Base-by-base conservation (phyloP, 495 filamentous ascomycete species). In the Hyaloscypha finlandica region DNA sequence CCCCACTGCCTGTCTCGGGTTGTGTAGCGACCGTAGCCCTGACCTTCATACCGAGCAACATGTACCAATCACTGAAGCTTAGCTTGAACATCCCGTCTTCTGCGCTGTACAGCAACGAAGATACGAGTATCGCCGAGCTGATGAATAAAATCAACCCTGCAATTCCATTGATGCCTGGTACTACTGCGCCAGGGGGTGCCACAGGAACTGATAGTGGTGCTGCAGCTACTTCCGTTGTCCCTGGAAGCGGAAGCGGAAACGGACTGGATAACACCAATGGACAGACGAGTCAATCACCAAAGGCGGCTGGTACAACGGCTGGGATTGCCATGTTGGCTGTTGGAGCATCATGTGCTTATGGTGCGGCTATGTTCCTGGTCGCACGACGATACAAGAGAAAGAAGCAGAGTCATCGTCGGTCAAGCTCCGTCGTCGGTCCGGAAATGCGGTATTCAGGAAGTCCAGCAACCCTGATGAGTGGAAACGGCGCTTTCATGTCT, bases 301-400 rank as follows among this genome's bases (percentile, higher is more conserved):
- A 84, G 30, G 86, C 92, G 59, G 85, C 85, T 60, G 86, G 87
- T 63, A 91, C 89, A 73, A 94, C 90, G n/a, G 90, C 92, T 57
- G 93, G 90, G 69, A 92, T 97, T 75, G 92, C 88, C 57, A 79
- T 89, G 56, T 91, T 89, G 71, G 89, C 91, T 61, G 86, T 93
- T 35, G 86, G 84, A 52, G 92, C 93, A 73, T 92, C 92, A 19
- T 88, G 89, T 55, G 90, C 89, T n/a, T 99, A 99, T 72, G 96
- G 94, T 74, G 94, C 92, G n/a, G 96, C 92, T 76, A 98, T 99
- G 95, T 96, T 98, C 79, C 90, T 94, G 75, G 86, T 98, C 69
- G 95, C 95, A 30, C 86, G 96, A 55, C 85, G 95, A 67, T 99
- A 98, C 85, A 93, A 92, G 83, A 90, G 90, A 80, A 90, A 89